A percentile compares a stretch with the other conserved stretches of the same genome.
These are phyloP conservation scores for Medicago ruthenica DNA, from an alignment of 306 rosid species.

Conservation along the genomic window DNA sequence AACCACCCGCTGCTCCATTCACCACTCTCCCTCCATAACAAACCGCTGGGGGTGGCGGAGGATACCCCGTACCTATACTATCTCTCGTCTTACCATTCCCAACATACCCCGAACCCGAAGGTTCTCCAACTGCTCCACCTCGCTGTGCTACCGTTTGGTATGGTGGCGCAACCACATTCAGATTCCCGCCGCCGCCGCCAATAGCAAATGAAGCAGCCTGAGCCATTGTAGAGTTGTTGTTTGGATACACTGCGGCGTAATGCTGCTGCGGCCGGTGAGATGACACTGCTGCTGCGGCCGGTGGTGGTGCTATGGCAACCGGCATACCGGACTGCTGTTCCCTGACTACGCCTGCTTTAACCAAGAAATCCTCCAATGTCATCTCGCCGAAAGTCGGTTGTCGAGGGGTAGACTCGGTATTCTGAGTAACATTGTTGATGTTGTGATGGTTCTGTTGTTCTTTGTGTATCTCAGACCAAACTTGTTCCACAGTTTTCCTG, in stretches of 20 bases:
- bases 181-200: constrained; percentile 35
- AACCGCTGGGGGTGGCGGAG: constrained; percentile 34
- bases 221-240: constrained; percentile 42
- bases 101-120: constrained; percentile 51
- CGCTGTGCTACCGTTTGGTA: constrained; percentile 45
- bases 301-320: neutral
- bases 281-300: constrained; percentile 7
- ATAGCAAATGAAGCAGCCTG: constrained; percentile 45
- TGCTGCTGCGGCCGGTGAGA: constrained; percentile 50
- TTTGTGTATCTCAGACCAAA: constrained; percentile 87
- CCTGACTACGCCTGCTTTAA: constrained; percentile 85
- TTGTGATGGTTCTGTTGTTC: constrained; percentile 39
- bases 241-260: constrained; percentile 43
- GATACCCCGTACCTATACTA: constrained; percentile 44
- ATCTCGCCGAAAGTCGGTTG: constrained; percentile 90
- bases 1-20: constrained; percentile 59
- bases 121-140: constrained; percentile 54
- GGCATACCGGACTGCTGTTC: constrained; percentile 45
- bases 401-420: constrained; percentile 63
- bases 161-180: constrained; percentile 41
- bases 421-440: constrained; percentile 33
- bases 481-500: constrained; percentile 88
- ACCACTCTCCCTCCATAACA: constrained; percentile 69
- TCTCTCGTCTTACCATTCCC: constrained; percentile 58
- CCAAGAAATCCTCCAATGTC: constrained; percentile 92